phyloP scores from a whole-genome alignment of 208 protist species.

The Acanthamoeba healyi region DNA sequence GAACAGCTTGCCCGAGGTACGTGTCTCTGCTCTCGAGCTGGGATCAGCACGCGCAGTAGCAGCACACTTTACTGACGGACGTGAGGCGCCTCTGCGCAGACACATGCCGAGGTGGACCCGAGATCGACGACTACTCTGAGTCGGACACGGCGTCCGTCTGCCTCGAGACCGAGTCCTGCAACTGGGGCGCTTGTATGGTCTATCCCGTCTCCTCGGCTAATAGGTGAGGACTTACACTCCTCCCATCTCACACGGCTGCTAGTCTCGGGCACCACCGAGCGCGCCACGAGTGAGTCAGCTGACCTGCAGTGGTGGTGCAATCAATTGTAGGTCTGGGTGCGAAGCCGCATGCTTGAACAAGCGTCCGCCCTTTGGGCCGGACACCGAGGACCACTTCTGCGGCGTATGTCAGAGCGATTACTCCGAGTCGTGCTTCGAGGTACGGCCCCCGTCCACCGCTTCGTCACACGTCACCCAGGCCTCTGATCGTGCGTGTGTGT shows the following conservation, averaged over 20 bases:
- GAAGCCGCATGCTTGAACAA: background rate
- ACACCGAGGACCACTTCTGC: slow-evolving; percentile 20
- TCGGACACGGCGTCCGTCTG: background rate
- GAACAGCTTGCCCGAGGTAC: background rate
- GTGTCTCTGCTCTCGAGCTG: background rate
- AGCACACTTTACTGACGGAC: too few species aligned
- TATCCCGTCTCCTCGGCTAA: background rate
- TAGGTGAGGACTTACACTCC: background rate
- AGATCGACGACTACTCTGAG: background rate
- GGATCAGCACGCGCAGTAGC: too few species aligned
- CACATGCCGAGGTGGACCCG: slow-evolving; percentile 7
- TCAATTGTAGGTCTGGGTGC: background rate
- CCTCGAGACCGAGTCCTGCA: background rate
- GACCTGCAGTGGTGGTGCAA: background rate
- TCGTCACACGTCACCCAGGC: too few species aligned
- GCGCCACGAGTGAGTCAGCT: background rate
- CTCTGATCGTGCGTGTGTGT: background rate
- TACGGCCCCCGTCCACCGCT: background rate
- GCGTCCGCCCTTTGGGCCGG: background rate
- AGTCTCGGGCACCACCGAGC: too few species aligned
- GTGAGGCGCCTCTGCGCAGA: background rate
- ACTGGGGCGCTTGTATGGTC: background rate
- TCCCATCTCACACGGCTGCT: too few species aligned
- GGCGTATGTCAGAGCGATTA: background rate
- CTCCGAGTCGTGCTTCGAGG: slow-evolving; percentile 2